phyloP scores from a whole-genome alignment of 2,329 filamentous ascomycete species.

The Blastomyces silverae region DNA sequence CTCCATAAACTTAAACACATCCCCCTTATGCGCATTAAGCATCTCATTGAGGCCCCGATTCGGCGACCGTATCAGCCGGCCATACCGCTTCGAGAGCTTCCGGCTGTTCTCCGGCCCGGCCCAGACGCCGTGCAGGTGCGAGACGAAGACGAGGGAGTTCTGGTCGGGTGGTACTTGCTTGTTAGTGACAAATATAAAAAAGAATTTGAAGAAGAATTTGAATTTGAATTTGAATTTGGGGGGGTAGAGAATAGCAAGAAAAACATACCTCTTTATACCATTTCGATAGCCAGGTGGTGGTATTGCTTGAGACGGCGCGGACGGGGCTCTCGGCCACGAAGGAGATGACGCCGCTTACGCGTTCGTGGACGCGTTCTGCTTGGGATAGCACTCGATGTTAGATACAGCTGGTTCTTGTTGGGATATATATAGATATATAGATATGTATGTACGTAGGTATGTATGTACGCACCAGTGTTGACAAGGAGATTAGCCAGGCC shows the following conservation, averaged over 20 bases:
- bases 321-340: constrained; percentile 71
- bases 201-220: too few species aligned
- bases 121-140: constrained; percentile 70
- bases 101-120: constrained; percentile 52
- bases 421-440: not conserved
- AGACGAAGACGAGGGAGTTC: constrained; percentile 73
- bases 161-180: constrained; percentile 21
- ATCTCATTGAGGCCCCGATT: constrained; percentile 49
- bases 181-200: too few species aligned
- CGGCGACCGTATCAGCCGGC: constrained; percentile 45
- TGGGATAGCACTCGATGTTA: not conserved
- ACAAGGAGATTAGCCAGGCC: constrained; percentile 76
- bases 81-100: constrained; percentile 53
- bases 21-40: constrained; percentile 47
- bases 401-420: not conserved
- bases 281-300: constrained; percentile 57
- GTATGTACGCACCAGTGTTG: constrained; percentile 56
- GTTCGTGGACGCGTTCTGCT: constrained; percentile 30
- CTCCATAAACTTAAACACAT: constrained; percentile 45
- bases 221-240: too few species aligned
- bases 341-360: constrained; percentile 67
- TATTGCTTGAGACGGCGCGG: constrained; percentile 70
- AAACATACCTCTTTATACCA: constrained; percentile 69
- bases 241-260: constrained; percentile 1
- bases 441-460: not conserved